Evolutionary conservation across 2,329 filamentous ascomycete genomes (phyloP).

Genomic region (Blumeria graminis): DNA sequence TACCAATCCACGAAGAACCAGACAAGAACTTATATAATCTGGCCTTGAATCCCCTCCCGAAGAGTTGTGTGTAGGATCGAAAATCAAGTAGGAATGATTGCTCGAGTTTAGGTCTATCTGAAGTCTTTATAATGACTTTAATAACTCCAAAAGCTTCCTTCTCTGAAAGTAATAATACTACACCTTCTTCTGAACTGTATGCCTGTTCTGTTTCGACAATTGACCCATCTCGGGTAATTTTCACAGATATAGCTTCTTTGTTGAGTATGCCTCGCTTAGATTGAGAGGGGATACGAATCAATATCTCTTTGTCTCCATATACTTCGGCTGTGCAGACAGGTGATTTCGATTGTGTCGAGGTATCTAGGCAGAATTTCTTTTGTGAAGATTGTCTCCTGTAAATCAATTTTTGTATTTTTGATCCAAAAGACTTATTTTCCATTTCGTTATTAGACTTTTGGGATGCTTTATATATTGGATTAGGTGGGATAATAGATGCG

Average conservation of each 20-base stretch:
- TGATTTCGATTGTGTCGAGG: conserved; percentile 9
- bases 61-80: conserved; percentile 16
- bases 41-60: conserved; percentile 9
- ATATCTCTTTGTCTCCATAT: conserved; percentile 24
- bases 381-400: neutral
- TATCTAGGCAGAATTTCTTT: neutral
- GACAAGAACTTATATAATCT: conserved; percentile 10
- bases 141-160: conserved; percentile 32
- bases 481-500: neutral
- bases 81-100: conserved; percentile 37
- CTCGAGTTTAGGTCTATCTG: conserved; percentile 32
- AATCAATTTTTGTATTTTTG: conserved; percentile 14
- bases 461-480: conserved; percentile 4
- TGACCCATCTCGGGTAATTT: conserved; percentile 24
- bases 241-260: conserved; percentile 30
- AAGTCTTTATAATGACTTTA: conserved; percentile 32
- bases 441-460: conserved; percentile 14
- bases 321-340: conserved; percentile 23
- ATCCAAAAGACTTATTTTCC: conserved; percentile 14
- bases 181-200: conserved; percentile 14
- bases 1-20: conserved; percentile 11
- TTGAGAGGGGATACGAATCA: conserved; percentile 26
- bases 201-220: conserved; percentile 23
- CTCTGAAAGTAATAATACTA: conserved; percentile 22
- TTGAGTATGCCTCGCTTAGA: conserved; percentile 30